Evolutionary conservation across 768 basidiomycete genomes (phyloP).

Genomic region (Psilocybe cyanescens): DNA sequence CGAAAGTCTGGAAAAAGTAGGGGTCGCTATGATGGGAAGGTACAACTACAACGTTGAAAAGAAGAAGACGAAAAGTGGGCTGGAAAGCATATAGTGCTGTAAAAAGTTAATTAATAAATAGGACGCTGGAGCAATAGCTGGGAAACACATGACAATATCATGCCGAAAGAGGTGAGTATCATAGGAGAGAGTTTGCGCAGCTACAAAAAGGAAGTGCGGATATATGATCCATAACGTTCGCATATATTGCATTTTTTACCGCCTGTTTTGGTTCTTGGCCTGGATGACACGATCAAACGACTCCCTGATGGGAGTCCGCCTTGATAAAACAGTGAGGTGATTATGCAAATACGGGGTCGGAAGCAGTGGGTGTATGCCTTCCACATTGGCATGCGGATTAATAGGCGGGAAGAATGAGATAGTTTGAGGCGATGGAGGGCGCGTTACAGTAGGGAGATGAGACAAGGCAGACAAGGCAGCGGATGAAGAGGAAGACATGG

Average conservation of each 20-base stretch:
- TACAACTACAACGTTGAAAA: conserved; percentile 1
- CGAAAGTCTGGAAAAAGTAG: background rate
- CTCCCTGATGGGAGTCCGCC: conserved; percentile 70
- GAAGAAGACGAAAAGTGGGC: background rate
- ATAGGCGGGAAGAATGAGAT: conserved; percentile 66
- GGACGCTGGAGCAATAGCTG: conserved; percentile 1
- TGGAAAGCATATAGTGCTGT: conserved; percentile 4
- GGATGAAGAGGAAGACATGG: conserved; percentile 57
- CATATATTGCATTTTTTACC: conserved; percentile 10
- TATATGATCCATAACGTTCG: background rate
- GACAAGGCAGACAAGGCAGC: conserved; percentile 61
- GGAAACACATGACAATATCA: conserved; percentile 5
- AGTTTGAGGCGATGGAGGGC: conserved; percentile 50
- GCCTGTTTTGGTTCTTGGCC: conserved; percentile 45
- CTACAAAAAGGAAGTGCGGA: background rate
- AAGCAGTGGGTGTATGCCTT: conserved; percentile 69
- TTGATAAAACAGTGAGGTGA: conserved; percentile 69
- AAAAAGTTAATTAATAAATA: conserved; percentile 21
- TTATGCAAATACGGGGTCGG: conserved; percentile 73
- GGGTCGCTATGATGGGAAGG: background rate
- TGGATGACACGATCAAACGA: conserved; percentile 68
- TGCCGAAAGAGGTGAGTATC: conserved; percentile 17
- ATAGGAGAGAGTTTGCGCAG: background rate
- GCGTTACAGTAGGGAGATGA: conserved; percentile 53
- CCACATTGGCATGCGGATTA: conserved; percentile 57